Evolutionary conservation across 106 monocot species (phyloP).

Genomic region (Xerophyta viscosa): DNA sequence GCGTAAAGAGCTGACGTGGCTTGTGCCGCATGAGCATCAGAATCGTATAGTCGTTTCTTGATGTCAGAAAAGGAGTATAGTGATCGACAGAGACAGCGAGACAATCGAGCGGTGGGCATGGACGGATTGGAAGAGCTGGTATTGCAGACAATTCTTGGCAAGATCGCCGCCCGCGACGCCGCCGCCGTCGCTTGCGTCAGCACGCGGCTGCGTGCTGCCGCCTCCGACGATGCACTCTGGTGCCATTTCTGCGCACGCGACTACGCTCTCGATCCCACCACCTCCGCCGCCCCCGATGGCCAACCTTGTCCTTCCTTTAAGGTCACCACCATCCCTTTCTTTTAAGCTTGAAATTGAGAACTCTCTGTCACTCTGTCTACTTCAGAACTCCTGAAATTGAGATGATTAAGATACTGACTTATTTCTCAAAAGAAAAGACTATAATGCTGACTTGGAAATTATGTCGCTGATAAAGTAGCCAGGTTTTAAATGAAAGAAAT

Average conservation of each 20-base stretch:
- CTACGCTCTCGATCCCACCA: slow-evolving; percentile 9
- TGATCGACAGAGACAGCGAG: no score
- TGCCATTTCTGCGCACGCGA: slow-evolving; percentile 26
- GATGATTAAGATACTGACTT: no score
- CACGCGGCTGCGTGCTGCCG: slow-evolving; percentile 14
- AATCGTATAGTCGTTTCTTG: no score
- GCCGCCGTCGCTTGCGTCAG: slow-evolving; percentile 21
- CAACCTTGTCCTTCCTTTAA: slow-evolving; percentile 23
- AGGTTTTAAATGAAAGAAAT: not conserved
- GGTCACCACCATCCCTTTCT: slow-evolving; percentile 3
- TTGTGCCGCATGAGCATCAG: no score
- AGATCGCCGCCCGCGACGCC: slow-evolving; percentile 4
- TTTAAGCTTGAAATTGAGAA: no score
- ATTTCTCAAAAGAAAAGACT: no score
- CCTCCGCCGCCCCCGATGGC: slow-evolving; percentile 18
- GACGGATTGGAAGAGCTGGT: slow-evolving; percentile 11
- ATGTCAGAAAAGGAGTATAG: no score
- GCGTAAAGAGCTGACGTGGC: no score
- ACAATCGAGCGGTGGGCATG: slow-evolving; percentile 3
- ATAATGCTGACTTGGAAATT: no score
- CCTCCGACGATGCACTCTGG: slow-evolving; percentile 26
- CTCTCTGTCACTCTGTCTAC: no score
- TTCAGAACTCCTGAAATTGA: no score
- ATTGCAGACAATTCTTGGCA: slow-evolving; percentile 21
- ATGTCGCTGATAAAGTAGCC: no score